phyloP scores from a whole-genome alignment of 176 grass and related monocot genomes.

The Sorghum bicolor region DNA sequence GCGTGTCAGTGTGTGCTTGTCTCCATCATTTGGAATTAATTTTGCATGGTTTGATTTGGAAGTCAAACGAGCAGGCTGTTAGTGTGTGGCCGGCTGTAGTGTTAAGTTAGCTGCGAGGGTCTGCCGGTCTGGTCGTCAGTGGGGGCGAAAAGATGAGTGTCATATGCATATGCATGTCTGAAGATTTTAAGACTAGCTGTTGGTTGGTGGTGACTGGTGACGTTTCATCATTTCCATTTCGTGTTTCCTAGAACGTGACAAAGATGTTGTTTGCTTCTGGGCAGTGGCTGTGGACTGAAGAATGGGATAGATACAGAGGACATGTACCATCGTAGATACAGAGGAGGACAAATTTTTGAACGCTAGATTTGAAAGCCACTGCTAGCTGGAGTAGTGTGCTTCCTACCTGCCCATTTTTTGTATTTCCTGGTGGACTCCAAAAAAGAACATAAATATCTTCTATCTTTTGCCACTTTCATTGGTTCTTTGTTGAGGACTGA shows the following conservation, averaged over 20 bases:
- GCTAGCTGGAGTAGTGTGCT: not conserved
- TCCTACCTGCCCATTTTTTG: not conserved
- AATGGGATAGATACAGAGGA: not conserved
- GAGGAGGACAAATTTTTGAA: too few relatives aligned
- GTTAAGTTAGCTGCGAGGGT: too few relatives aligned
- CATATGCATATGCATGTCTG: not conserved
- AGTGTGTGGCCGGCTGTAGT: not conserved
- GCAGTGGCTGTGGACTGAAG: not conserved
- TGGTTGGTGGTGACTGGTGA: not conserved
- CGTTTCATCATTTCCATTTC: constrained; percentile 3
- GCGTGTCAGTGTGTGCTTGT: not conserved
- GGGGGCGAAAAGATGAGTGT: not conserved
- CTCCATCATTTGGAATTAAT: not conserved
- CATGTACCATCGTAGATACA: not conserved
- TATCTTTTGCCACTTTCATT: constrained; percentile 1
- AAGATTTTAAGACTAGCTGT: not conserved
- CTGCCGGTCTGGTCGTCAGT: not conserved
- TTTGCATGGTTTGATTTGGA: not conserved
- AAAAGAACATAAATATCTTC: not conserved
- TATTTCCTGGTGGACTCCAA: not conserved
- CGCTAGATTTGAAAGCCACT: not conserved
- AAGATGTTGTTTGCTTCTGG: not conserved
- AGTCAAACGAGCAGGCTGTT: too few relatives aligned
- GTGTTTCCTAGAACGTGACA: constrained; percentile 23
- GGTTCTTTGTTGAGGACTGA: not conserved